A percentile compares a stretch with the other conserved stretches of the same genome.
Evolutionary conservation across 192 early-diverging fungal species (phyloP).

Genomic region (Chytriomyces confervae): DNA sequence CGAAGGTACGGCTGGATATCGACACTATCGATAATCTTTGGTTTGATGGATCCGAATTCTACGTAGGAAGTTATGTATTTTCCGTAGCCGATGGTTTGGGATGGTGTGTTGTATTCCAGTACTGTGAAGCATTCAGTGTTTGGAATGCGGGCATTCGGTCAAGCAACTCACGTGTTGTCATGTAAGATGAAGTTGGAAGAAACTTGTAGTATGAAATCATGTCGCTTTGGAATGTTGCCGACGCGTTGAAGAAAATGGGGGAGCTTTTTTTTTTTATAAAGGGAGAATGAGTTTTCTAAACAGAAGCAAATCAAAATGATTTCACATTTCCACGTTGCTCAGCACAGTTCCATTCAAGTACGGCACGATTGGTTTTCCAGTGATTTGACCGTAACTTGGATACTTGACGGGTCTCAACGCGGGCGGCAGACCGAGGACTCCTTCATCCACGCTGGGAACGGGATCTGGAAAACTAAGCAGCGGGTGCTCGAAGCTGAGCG

Average conservation of each 20-base stretch:
- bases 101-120: neutral
- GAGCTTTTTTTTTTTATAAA: neutral
- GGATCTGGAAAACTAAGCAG: no score
- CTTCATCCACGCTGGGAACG: no score
- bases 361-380: no score
- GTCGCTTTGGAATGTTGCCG: slow-evolving; percentile 9
- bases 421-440: no score
- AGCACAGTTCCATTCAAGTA: no score
- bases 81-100: slow-evolving; percentile 6
- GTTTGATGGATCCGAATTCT: neutral
- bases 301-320: neutral
- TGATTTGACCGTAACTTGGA: no score
- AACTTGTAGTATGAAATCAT: slow-evolving; percentile 3
- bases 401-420: no score
- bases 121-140: neutral
- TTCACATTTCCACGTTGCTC: neutral
- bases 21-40: neutral
- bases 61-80: neutral
- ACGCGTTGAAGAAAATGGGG: slow-evolving; percentile 5
- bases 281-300: neutral
- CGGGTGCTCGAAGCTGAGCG: no score
- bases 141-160: neutral
- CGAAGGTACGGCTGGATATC: slow-evolving; percentile 22
- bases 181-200: slow-evolving; percentile 4
- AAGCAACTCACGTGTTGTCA: neutral